Evolutionary conservation across 164 flowering plant genomes (phyloP).

Genomic region (Nymphaea colorata): DNA sequence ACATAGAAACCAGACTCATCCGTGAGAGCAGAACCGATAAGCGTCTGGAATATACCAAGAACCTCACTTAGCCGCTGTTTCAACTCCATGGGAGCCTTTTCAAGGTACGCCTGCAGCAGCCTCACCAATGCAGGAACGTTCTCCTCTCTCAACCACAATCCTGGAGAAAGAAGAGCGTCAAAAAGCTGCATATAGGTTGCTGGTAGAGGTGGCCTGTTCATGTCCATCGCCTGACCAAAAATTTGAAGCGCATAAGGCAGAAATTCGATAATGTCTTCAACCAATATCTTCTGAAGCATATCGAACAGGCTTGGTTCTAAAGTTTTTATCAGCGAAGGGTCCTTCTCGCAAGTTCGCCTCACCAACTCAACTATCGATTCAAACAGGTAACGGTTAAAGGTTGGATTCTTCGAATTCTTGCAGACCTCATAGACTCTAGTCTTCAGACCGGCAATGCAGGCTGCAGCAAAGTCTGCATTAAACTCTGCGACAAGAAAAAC

Average conservation of each 20-base stretch:
- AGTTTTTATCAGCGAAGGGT: constrained; percentile 44
- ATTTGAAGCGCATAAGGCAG: constrained; percentile 94
- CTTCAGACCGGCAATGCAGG: constrained; percentile 58
- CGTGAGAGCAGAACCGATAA: constrained; percentile 46
- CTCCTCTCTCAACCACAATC: constrained; percentile 62
- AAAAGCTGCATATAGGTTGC: constrained; percentile 63
- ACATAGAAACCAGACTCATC: constrained; percentile 89
- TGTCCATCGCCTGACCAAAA: constrained; percentile 80
- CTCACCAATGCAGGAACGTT: constrained; percentile 94
- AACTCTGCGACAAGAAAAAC: constrained; percentile 77
- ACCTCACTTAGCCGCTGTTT: constrained; percentile 45
- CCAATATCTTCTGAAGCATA: constrained; percentile 53
- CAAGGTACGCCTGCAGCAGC: constrained; percentile 83
- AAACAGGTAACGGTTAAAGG: constrained; percentile 80
- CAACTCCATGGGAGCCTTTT: constrained; percentile 73
- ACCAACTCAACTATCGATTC: constrained; percentile 80
- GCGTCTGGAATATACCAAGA: constrained; percentile 69
- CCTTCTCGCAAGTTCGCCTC: constrained; percentile 64
- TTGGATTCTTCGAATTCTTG: constrained; percentile 77
- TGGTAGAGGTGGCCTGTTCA: constrained; percentile 63
- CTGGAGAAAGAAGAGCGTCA: constrained; percentile 56
- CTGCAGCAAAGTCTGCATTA: constrained; percentile 49
- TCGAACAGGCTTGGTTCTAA: constrained; percentile 76
- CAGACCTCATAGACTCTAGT: constrained; percentile 58
- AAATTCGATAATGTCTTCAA: constrained; percentile 65